A percentile compares a stretch with the other conserved stretches of the same genome.
Conservation (phyloP, 2,329 filamentous ascomycete genomes). For the Trichoderma sp. region DNA sequence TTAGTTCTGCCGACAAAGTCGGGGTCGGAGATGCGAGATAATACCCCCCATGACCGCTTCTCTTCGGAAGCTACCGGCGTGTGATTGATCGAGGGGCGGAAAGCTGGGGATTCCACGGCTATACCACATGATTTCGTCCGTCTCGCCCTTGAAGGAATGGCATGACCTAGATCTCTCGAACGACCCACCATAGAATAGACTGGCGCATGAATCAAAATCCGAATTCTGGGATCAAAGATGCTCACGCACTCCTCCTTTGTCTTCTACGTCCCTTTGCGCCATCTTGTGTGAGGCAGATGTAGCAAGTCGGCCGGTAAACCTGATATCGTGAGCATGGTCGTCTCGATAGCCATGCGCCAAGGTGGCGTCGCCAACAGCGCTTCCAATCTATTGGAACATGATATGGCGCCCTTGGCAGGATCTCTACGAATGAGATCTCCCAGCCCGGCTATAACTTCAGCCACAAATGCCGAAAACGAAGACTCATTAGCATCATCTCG, state of each 20-base stretch:
- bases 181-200: neutral
- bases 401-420: too few species aligned
- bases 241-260: neutral
- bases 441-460: too few species aligned
- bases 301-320: too few species aligned
- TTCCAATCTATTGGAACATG: too few species aligned
- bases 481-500: too few species aligned
- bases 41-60: neutral
- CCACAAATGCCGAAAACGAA: too few species aligned
- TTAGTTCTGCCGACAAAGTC: neutral
- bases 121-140: neutral
- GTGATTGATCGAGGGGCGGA: neutral
- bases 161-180: neutral
- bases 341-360: too few species aligned
- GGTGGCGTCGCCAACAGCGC: too few species aligned
- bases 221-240: neutral
- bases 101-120: neutral
- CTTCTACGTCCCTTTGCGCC: neutral
- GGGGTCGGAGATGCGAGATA: neutral
- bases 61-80: neutral
- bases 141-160: neutral
- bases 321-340: too few species aligned
- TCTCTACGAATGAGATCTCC: too few species aligned
- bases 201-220: neutral
- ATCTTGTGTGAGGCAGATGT: too few species aligned